phyloP scores from a whole-genome alignment of 129 eudicot species.

The Artemisia argyi region DNA sequence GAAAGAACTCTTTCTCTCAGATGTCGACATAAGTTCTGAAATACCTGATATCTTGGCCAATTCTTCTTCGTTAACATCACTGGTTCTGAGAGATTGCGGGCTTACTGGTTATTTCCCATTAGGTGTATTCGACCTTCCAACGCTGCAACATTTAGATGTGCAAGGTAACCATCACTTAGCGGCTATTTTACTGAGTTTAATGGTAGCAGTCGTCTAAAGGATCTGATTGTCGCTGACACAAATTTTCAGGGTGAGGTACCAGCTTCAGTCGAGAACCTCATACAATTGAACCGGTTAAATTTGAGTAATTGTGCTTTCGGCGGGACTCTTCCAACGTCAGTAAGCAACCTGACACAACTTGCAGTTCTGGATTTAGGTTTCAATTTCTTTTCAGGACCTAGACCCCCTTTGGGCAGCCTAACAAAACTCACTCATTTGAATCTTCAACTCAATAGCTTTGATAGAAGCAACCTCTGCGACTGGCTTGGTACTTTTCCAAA shows the following conservation, averaged over 20 bases:
- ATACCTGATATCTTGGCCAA: slow-evolving; percentile 21
- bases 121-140: slow-evolving; percentile 23
- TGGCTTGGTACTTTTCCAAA: slow-evolving; percentile 25
- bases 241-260: slow-evolving; percentile 38
- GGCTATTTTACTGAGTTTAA: slow-evolving; percentile 31
- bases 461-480: slow-evolving; percentile 9
- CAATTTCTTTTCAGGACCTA: slow-evolving; percentile 5
- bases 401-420: slow-evolving; percentile 18
- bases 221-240: slow-evolving; percentile 6
- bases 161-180: slow-evolving; percentile 1
- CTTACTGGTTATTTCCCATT: slow-evolving; percentile 18
- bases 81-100: slow-evolving; percentile 7
- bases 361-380: neutral
- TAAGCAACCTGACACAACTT: slow-evolving; percentile 33
- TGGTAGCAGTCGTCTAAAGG: slow-evolving; percentile 23
- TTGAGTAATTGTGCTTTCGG: slow-evolving; percentile 9
- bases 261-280: slow-evolving; percentile 32
- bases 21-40: slow-evolving; percentile 17
- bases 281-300: slow-evolving; percentile 7
- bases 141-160: slow-evolving; percentile 8
- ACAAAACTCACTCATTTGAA: slow-evolving; percentile 20
- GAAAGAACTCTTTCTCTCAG: slow-evolving; percentile 3
- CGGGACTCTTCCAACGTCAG: slow-evolving; percentile 32
- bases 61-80: neutral
- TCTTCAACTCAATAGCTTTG: neutral